phyloP scores from a whole-genome alignment of 2,329 filamentous ascomycete species.

The Periconia sp. region DNA sequence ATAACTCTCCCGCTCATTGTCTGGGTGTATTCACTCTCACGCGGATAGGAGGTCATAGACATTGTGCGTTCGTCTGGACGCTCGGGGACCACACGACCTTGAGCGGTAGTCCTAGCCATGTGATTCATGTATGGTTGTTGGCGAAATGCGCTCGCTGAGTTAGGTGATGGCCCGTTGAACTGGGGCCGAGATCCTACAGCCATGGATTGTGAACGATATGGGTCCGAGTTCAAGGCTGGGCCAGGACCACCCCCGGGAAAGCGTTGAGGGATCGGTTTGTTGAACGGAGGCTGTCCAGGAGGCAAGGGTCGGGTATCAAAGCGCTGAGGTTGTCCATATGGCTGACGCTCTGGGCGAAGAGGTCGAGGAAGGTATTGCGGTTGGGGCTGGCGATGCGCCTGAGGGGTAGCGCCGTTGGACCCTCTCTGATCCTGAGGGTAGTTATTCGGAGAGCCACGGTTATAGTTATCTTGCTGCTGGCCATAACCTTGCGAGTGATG shows the following conservation, averaged over 20 bases:
- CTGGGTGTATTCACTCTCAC: slow-evolving; percentile 76
- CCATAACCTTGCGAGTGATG: slow-evolving; percentile 32
- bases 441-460: slow-evolving; percentile 41
- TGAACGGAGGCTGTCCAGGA: slow-evolving; percentile 51
- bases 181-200: slow-evolving; percentile 73
- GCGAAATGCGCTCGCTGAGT: slow-evolving; percentile 70
- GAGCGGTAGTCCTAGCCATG: slow-evolving; percentile 79
- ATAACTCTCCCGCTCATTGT: slow-evolving; percentile 93
- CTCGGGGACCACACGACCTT: slow-evolving; percentile 88
- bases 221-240: slow-evolving; percentile 79
- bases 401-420: slow-evolving; percentile 36
- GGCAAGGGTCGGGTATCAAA: slow-evolving; percentile 62
- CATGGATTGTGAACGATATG: slow-evolving; percentile 91
- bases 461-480: slow-evolving; percentile 27
- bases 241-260: slow-evolving; percentile 54
- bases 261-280: slow-evolving; percentile 59
- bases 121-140: slow-evolving; percentile 72
- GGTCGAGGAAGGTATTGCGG: slow-evolving; percentile 63
- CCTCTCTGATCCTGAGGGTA: slow-evolving; percentile 40
- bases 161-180: slow-evolving; percentile 58
- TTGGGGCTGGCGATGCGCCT: slow-evolving; percentile 46
- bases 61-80: slow-evolving; percentile 90
- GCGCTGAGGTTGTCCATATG: slow-evolving; percentile 73
- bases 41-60: slow-evolving; percentile 85
- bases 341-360: slow-evolving; percentile 63